Evolutionary conservation across 805 yeast species (phyloP), one percentile per base, ranked within the genome.

Genomic region (Saturnispora halmiae): DNA sequence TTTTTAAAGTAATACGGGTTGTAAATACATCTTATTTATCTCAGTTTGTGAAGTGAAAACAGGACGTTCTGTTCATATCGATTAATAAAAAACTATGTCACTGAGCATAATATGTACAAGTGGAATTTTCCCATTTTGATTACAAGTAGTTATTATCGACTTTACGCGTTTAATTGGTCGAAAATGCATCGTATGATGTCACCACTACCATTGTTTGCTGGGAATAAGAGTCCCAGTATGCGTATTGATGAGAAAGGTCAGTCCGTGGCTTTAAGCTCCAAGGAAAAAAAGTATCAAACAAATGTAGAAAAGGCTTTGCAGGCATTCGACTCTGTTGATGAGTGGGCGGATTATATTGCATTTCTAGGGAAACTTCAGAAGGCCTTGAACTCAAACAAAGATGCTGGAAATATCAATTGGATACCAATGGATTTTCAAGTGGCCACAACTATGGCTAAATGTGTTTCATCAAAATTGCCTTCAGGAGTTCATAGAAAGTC

Each of bases 261-360:
- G 36, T 42, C 39, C 14, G 21, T 44, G 18, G 41, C 43, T 4
- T 47, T 73, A 52, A 72, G 70, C 40, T 61, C 87, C 1, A 77
- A 77, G 51, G 88, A 82, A 54, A 81, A 75, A 62, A 77, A 82
- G 45, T 81, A 78, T 53, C 64, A 68, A 16, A 67, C 73, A n/a
- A 77, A 71, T 43, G 71, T 90, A 10, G 90, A 82, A 39, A 73
- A 79, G 49, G 84, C 92, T 0, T 65, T 92, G 18, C 69, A 73
- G 6, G 67, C 75, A 15, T 90, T 90, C 64, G 95, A 85, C 39
- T 64, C 82, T 2, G 81, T 87, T 2, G 82, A 78, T 25, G 98
- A 92, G 64, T 92, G 99, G 99, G 97, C 98, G 11, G 98, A 92
- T 57, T 87, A 90, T 58, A 92, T 92, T 42, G 81, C 96, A 18